Conservation (phyloP, 2,329 filamentous ascomycete genomes). For the Pseudogymnoascus sp. region DNA sequence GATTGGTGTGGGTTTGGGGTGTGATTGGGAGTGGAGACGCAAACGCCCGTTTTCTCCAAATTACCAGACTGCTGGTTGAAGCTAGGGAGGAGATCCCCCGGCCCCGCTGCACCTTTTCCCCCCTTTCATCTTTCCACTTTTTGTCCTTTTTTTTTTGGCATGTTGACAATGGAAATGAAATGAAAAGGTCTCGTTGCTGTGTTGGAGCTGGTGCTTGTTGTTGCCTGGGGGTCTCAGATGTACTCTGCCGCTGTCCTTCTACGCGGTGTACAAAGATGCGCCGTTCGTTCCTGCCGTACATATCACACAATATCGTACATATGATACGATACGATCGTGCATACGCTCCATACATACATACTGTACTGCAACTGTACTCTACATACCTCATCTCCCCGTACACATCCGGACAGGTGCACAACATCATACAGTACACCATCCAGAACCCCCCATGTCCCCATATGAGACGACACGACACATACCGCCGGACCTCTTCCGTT, state of each 20-base stretch:
- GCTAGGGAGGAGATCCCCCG: neutral
- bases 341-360: too few species aligned
- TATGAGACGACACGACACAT: neutral
- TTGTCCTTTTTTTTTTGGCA: neutral
- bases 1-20: neutral
- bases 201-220: neutral
- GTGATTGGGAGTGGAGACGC: neutral
- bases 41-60: neutral
- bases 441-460: neutral
- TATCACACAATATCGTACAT: neutral
- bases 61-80: constrained; percentile 3
- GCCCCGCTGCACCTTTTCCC: neutral
- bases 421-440: neutral
- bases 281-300: neutral
- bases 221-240: neutral
- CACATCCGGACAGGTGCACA: neutral
- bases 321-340: neutral
- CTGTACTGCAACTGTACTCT: neutral
- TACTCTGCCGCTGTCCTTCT: neutral
- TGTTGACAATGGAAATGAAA: neutral
- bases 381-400: neutral
- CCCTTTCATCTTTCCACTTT: neutral
- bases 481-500: neutral
- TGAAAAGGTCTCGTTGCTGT: neutral
- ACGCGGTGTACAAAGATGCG: neutral